These are phyloP conservation scores for Arxiozyma slooffiae DNA, from an alignment of 1,139 yeast genomes.

Conservation along the genomic window DNA sequence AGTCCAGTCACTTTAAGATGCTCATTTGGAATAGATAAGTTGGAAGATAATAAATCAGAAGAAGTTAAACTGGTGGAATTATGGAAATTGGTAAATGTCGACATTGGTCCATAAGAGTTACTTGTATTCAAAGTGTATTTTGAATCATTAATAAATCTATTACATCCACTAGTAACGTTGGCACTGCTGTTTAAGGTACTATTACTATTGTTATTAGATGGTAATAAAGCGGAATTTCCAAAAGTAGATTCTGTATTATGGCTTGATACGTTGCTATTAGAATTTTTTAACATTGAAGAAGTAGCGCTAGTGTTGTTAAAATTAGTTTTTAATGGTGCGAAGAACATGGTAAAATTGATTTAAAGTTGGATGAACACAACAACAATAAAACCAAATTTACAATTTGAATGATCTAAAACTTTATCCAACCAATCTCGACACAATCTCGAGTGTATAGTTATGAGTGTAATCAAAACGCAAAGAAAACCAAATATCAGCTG, in stretches of 20 bases:
- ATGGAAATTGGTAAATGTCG: not conserved
- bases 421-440: not conserved
- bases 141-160: not conserved
- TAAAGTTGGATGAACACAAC: not conserved
- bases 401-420: no score
- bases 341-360: conserved; percentile 16
- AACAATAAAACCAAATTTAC: not conserved
- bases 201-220: not conserved
- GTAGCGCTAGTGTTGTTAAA: conserved; percentile 17
- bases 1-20: conserved; percentile 24
- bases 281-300: no score
- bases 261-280: no score
- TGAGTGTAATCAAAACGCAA: not conserved
- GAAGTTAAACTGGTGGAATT: not conserved
- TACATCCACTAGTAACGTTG: not conserved
- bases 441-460: no score
- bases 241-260: not conserved
- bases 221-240: not conserved
- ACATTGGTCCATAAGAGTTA: not conserved
- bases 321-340: conserved; percentile 28
- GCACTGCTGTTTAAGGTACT: not conserved
- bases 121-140: not conserved
- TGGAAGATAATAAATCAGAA: conserved; percentile 3
- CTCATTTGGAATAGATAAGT: conserved; percentile 12
- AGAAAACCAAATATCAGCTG: no score